Base-by-base conservation (phyloP, 2,329 filamentous ascomycete genomes). In the Dactylellina haptotyla region DNA sequence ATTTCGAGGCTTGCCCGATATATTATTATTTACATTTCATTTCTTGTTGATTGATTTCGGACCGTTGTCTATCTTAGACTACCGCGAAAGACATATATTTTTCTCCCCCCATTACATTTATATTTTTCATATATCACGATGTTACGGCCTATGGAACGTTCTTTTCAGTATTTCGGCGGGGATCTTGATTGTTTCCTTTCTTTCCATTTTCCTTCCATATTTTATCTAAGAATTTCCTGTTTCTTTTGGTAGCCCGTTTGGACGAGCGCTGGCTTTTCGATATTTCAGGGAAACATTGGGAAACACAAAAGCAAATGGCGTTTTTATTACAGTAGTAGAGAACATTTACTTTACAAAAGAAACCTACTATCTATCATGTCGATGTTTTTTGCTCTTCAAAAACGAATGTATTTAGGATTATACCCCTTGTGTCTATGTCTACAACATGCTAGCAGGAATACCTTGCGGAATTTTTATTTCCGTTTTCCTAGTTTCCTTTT, bases 101-200 rank as follows among this genome's bases (percentile, higher is more conserved):
- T 43, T 43, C 6, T 43, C 39, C 18, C 18, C 39, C 43, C 6
- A 20, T 4, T 46, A 23, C 25, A 8, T 46, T 23, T 46, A 46
- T 46, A 3, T 25, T 5, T 46, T 25, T 46, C 6, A 9, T 20
- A 12, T 12, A 3, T 53, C n/a, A 50, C 23, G 46, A 48, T 48
- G 2, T 50, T 37, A 53, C 48, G 48, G 48, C 26, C 48, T 20
- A 53, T 53, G 26, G 48, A 23, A 20, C 3, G 48, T 16, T 53
- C 16, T 2, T 34, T 53, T 50, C 14, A n/a, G n/a, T n/a, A n/a
- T n/a, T n/a, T n/a, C n/a, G n/a, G n/a, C n/a, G n/a, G n/a, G n/a
- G 45, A 23, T 25, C 4, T 5, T n/a, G 28, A 1, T 20, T 20
- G 23, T 4, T 28, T 26, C 14, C 30, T 30, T 28, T 50, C 23